phyloP scores from a whole-genome alignment of 257 asterid species.

The Buddleja alternifolia region DNA sequence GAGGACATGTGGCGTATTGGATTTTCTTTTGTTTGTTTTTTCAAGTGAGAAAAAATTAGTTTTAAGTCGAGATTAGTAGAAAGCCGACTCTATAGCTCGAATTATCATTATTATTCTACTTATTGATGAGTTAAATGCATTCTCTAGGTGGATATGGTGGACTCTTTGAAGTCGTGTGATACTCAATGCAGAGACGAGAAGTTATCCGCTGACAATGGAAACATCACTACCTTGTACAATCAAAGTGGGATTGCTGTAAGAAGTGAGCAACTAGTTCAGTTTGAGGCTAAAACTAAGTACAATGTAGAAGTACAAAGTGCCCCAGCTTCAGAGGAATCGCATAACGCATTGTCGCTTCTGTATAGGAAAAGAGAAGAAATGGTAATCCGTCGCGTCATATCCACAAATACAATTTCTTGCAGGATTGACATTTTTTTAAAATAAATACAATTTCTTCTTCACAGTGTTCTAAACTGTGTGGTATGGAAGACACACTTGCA shows the following conservation, averaged over 20 bases:
- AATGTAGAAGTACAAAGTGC: conserved; percentile 26
- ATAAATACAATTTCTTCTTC: not conserved
- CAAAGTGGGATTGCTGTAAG: conserved; percentile 24
- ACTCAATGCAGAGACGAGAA: conserved; percentile 26
- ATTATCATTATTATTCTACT: not conserved
- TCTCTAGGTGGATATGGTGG: conserved; percentile 39
- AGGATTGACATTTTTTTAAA: too few relatives aligned
- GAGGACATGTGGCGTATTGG: too few relatives aligned
- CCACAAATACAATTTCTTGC: too few relatives aligned
- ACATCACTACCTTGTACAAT: conserved; percentile 17
- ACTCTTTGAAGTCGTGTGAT: conserved; percentile 14
- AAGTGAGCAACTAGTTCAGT: conserved; percentile 27
- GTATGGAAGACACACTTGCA: conserved; percentile 39
- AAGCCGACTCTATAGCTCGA: too few relatives aligned
- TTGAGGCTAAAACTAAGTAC: conserved; percentile 13
- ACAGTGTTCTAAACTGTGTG: conserved; percentile 38
- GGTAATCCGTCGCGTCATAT: conserved; percentile 41
- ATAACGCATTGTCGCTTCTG: conserved; percentile 53
- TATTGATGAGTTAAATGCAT: conserved; percentile 20
- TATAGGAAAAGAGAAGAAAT: conserved; percentile 40
- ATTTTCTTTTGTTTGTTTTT: too few relatives aligned
- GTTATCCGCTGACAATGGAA: conserved; percentile 29
- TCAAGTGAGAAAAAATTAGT: too few relatives aligned
- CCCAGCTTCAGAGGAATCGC: conserved; percentile 37
- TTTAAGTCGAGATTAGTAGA: too few relatives aligned